These are phyloP conservation scores for Solanum appendiculatum DNA, from an alignment of 257 asterid species.

Conservation along the genomic window DNA sequence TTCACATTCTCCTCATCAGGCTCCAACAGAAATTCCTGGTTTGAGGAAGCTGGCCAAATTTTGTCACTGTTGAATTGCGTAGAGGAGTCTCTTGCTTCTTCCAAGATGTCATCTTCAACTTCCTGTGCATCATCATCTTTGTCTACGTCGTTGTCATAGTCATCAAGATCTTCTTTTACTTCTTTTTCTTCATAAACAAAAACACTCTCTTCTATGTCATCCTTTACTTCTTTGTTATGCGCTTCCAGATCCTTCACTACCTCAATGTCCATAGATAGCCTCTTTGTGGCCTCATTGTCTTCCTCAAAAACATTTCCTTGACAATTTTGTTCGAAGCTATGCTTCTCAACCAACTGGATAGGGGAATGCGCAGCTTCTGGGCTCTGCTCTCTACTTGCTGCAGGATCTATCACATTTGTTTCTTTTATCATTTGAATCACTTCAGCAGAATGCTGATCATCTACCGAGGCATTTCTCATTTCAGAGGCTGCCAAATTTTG, in stretches of 20 bases:
- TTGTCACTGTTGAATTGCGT: constrained; percentile 26
- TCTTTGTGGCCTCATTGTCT: not conserved
- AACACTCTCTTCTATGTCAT: not conserved
- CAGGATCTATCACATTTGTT: not conserved
- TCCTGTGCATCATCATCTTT: constrained; percentile 14
- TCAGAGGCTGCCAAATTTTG: constrained; percentile 7
- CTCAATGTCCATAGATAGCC: too few relatives aligned
- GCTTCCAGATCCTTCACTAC: too few relatives aligned
- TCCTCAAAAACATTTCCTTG: not conserved
- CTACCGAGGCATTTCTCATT: not conserved
- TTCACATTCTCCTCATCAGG: constrained; percentile 4
- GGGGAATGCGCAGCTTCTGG: not conserved
- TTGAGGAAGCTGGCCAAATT: constrained; percentile 26
- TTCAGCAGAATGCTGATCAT: not conserved
- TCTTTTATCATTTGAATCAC: not conserved
- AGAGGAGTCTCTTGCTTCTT: constrained; percentile 22
- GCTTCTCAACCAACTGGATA: not conserved
- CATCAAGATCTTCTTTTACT: not conserved
- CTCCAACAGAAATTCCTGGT: not conserved
- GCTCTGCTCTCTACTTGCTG: not conserved
- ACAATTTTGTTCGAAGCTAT: not conserved
- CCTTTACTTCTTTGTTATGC: not conserved
- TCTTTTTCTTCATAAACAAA: not conserved
- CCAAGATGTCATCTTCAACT: constrained; percentile 17
- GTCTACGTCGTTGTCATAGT: not conserved